These are phyloP conservation scores for Geosmithia morbida DNA, from an alignment of 2,329 filamentous ascomycete species.

Conservation along the genomic window DNA sequence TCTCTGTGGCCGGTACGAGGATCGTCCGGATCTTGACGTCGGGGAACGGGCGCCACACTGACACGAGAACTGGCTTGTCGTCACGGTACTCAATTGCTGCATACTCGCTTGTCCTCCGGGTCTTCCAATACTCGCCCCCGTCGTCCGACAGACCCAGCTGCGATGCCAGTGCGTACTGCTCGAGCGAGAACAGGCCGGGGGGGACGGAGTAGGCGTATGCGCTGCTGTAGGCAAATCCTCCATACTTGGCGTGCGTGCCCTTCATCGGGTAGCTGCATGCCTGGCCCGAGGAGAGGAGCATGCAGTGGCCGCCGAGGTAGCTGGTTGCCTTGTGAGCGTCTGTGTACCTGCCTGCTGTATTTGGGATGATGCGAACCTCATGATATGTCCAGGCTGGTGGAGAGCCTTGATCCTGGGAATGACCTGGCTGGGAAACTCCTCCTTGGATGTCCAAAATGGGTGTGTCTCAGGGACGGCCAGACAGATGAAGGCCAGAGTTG, in stretches of 20 bases:
- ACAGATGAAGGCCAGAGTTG: constrained; percentile 63
- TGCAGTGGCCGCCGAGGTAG: constrained; percentile 58
- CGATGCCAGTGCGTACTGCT: constrained; percentile 63
- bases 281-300: constrained; percentile 63
- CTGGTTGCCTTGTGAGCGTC: constrained; percentile 15
- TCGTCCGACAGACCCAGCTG: constrained; percentile 67
- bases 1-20: constrained; percentile 44
- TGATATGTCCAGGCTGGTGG: constrained; percentile 58
- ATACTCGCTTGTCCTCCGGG: constrained; percentile 52
- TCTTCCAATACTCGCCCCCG: constrained; percentile 66
- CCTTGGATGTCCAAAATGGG: constrained; percentile 59
- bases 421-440: constrained; percentile 41
- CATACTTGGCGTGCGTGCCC: constrained; percentile 71
- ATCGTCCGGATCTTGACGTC: constrained; percentile 54
- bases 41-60: constrained; percentile 54
- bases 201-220: constrained; percentile 67
- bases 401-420: constrained; percentile 48
- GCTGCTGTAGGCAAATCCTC: constrained; percentile 63
- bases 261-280: constrained; percentile 75
- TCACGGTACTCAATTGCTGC: constrained; percentile 44
- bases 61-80: constrained; percentile 45
- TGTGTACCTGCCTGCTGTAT: constrained; percentile 2
- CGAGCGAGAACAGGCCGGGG: constrained; percentile 59
- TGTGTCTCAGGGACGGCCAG: constrained; percentile 54
- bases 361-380: constrained; percentile 22